Evolutionary conservation across 768 basidiomycete genomes (phyloP), one percentile per base, ranked within the genome.

Genomic region (Suillus decipiens): DNA sequence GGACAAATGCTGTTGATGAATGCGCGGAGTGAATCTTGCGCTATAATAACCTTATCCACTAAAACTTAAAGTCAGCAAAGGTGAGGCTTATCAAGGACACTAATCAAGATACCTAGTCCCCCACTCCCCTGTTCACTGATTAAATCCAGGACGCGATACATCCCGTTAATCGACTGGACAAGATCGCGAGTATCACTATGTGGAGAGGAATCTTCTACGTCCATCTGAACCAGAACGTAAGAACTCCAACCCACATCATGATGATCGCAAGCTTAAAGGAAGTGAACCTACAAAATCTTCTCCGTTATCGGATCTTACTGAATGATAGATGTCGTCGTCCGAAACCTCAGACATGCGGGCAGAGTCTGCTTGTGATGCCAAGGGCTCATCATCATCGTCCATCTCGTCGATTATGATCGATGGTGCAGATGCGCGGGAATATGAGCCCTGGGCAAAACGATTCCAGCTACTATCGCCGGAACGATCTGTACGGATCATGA

Each of bases 1-100:
- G 86, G 84, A 45, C 68, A 76, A 12, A 86, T 48, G 31, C 67
- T 70, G 56, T 87, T 83, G 67, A 86, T 79, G 53, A 87, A 80
- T 2, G 74, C 67, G 63, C 76, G 72, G 15, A 88, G 72, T 2
- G 84, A 81, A 2, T 79, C 73, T 69, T 86, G 84, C 2, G 77
- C 76, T 37, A 89, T 88, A 69, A 88, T 82, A 41, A 88, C 80
- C 67, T 89, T 88, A 67, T 87, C 85, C 43, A 86, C 86, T 86
- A 64, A 19, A 54, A 19, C 7, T 15, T 15, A 11, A 19, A 56
- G 48, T 15, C 1, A 41, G 61, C 11, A 39, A 19, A 11, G 47
- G 42, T 9, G 8, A 37, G 12, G 10, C 9, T 24, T 10, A 15
- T 10, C 17, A 39, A 39, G 10, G 37, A 39, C 4, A 12, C 28